Evolutionary conservation across 139 green algal species (phyloP).

Genomic region (Coelastrella sp.): DNA sequence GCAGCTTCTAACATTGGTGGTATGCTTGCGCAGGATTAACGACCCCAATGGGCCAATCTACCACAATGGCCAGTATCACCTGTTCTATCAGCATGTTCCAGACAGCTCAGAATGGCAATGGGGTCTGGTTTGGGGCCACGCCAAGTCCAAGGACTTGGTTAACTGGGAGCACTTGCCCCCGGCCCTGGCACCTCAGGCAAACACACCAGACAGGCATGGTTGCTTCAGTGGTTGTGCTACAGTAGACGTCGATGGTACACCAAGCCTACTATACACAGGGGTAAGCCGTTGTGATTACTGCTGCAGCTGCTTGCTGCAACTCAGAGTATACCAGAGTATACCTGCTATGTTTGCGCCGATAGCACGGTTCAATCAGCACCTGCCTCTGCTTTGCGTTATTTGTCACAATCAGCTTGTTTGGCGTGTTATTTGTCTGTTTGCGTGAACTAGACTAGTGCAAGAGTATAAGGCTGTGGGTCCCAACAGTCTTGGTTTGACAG

Average conservation of each 20-base stretch:
- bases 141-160: conserved; percentile 74
- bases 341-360: too few relatives aligned
- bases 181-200: conserved; percentile 77
- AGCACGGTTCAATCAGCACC: neutral
- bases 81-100: conserved; percentile 88
- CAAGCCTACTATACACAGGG: conserved; percentile 74
- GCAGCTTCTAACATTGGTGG: neutral
- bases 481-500: too few relatives aligned
- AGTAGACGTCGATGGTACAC: conserved; percentile 52
- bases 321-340: too few relatives aligned
- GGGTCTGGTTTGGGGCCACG: conserved; percentile 89
- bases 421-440: too few relatives aligned
- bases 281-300: conserved; percentile 56
- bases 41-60: conserved; percentile 44
- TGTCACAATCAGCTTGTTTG: too few relatives aligned
- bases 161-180: conserved; percentile 80
- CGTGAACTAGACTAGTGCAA: too few relatives aligned
- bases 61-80: conserved; percentile 2
- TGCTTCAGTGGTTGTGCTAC: conserved; percentile 85
- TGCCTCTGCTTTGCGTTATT: too few relatives aligned
- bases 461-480: too few relatives aligned
- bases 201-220: conserved; percentile 70
- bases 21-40: conserved; percentile 30
- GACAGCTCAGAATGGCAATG: conserved; percentile 80
- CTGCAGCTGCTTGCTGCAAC: too few relatives aligned